These are phyloP conservation scores for Pleurotus platypus DNA, from an alignment of 768 basidiomycete genomes.

Conservation along the genomic window DNA sequence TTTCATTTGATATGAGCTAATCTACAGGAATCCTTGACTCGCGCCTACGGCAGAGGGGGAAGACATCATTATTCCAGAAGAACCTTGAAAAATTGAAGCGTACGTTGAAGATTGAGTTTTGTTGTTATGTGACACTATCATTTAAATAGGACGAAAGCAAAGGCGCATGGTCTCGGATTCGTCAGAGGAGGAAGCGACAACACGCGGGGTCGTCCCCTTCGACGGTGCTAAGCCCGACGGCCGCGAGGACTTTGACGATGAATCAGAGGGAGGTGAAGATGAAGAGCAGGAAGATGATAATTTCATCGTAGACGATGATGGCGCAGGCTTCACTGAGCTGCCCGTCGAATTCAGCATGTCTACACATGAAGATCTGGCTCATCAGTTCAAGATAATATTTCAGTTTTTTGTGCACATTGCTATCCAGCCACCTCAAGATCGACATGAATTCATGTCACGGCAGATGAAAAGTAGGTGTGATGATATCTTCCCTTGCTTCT, in stretches of 20 bases:
- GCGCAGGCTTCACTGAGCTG: conserved; percentile 37
- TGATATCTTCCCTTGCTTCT: background rate
- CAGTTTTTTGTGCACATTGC: conserved; percentile 86
- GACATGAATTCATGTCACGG: conserved; percentile 52
- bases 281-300: conserved; percentile 33
- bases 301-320: conserved; percentile 71
- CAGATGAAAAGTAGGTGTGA: conserved; percentile 44
- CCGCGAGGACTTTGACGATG: conserved; percentile 32
- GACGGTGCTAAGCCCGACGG: conserved; percentile 41
- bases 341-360: conserved; percentile 81
- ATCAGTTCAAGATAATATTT: conserved; percentile 85
- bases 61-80: conserved; percentile 56
- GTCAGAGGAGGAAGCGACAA: conserved; percentile 25
- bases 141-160: conserved; percentile 39
- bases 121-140: conserved; percentile 2
- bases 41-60: conserved; percentile 60
- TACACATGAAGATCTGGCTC: conserved; percentile 67
- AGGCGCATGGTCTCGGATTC: conserved; percentile 27
- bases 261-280: conserved; percentile 25
- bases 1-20: background rate
- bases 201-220: conserved; percentile 32
- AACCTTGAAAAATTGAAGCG: conserved; percentile 67
- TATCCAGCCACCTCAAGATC: conserved; percentile 48
- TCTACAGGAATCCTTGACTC: conserved; percentile 55
- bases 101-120: conserved; percentile 21